These are phyloP conservation scores for Exidia glandulosa DNA, from an alignment of 768 basidiomycete genomes.

Conservation along the genomic window DNA sequence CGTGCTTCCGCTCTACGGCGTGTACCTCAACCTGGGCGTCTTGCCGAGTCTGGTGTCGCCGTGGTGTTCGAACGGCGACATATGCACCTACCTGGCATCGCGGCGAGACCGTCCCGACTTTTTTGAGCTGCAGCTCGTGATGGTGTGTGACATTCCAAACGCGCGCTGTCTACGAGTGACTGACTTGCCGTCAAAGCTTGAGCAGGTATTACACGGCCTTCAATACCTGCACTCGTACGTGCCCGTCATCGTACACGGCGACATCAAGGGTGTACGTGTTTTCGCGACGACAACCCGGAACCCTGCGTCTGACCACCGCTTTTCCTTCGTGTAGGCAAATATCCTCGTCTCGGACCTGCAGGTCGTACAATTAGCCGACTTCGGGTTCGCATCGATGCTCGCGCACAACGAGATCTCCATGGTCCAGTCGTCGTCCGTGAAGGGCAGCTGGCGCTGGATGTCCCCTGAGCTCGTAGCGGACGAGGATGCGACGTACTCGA, in stretches of 20 bases:
- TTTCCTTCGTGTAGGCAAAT: not conserved
- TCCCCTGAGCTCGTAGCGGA: constrained; percentile 22
- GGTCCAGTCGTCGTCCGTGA: not conserved
- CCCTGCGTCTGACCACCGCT: constrained; percentile 1
- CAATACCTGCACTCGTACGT: not conserved
- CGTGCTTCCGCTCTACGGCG: constrained; percentile 12
- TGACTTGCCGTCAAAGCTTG: not conserved
- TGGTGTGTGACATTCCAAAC: no score
- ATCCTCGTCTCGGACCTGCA: not conserved
- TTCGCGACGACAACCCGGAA: not conserved
- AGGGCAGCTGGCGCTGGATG: constrained; percentile 17
- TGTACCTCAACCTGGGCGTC: constrained; percentile 9
- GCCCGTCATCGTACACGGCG: not conserved
- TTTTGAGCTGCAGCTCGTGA: not conserved
- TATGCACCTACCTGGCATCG: constrained; percentile 11
- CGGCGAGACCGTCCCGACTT: not conserved
- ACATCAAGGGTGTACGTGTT: not conserved
- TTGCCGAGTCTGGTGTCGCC: constrained; percentile 18
- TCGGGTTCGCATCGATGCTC: not conserved
- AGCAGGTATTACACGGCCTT: not conserved
- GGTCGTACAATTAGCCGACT: not conserved
- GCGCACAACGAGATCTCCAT: not conserved
- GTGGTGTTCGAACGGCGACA: constrained; percentile 14
- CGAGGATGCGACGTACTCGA: constrained; percentile 4
- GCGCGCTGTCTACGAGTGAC: not conserved